Conservation (phyloP, 2,329 filamentous ascomycete genomes). For the Verticillium nubilum region DNA sequence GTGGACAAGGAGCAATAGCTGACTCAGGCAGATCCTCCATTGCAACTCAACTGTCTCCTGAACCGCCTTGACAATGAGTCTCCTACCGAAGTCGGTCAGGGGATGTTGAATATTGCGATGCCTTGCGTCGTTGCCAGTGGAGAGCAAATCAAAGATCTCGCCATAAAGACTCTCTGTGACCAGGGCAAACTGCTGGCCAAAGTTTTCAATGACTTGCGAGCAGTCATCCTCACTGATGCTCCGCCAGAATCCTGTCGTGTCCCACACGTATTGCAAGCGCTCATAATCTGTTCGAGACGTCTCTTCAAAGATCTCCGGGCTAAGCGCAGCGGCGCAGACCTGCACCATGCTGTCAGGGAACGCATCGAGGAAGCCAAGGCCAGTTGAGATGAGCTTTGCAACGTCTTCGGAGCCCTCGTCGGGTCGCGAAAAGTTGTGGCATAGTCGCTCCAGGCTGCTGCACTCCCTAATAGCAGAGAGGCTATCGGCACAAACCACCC, state of each 20-base stretch:
- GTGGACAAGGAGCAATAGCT: constrained; percentile 78
- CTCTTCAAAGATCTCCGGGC: constrained; percentile 70
- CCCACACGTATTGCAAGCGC: constrained; percentile 72
- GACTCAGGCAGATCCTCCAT: constrained; percentile 70
- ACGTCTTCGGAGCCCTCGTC: constrained; percentile 48
- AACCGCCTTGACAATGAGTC: constrained; percentile 67
- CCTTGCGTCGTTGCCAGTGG: constrained; percentile 33
- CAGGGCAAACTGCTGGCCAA: constrained; percentile 61
- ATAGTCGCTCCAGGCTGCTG: constrained; percentile 69
- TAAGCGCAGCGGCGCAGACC: constrained; percentile 61
- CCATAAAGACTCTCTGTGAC: constrained; percentile 51
- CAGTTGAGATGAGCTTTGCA: constrained; percentile 62
- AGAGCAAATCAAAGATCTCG: constrained; percentile 42
- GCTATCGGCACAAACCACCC: constrained; percentile 79
- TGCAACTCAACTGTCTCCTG: constrained; percentile 73
- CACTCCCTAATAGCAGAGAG: constrained; percentile 75
- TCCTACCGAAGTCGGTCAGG: constrained; percentile 71
- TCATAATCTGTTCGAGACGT: constrained; percentile 65
- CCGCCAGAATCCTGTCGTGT: constrained; percentile 70
- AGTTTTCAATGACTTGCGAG: constrained; percentile 58
- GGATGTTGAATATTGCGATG: constrained; percentile 42
- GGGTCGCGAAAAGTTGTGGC: constrained; percentile 57
- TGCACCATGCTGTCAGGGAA: constrained; percentile 66
- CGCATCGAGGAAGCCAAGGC: constrained; percentile 61
- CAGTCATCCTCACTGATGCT: constrained; percentile 81